Evolutionary conservation across 2,329 filamentous ascomycete species (phyloP).

Genomic region (Phialemoniopsis sp.): DNA sequence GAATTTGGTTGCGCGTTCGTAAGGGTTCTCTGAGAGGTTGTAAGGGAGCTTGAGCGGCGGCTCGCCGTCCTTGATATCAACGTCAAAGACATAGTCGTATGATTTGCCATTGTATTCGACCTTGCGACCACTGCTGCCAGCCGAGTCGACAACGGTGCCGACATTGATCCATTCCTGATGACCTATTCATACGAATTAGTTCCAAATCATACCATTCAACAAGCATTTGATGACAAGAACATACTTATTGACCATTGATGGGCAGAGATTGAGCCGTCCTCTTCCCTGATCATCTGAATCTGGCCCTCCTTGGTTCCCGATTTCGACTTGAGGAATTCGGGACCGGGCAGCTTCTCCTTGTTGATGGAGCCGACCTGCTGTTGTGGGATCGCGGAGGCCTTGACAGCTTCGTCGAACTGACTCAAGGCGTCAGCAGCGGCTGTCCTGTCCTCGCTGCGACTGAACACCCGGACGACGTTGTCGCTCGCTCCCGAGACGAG

Average conservation of each 20-base stretch:
- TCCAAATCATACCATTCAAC: neutral
- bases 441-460: conserved; percentile 61
- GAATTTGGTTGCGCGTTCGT: conserved; percentile 87
- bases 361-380: conserved; percentile 73
- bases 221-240: neutral
- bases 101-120: conserved; percentile 76
- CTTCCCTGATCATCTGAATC: conserved; percentile 83
- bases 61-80: conserved; percentile 92
- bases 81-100: conserved; percentile 95
- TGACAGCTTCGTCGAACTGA: conserved; percentile 78
- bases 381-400: conserved; percentile 79
- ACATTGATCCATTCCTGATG: conserved; percentile 78
- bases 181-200: conserved; percentile 21
- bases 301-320: conserved; percentile 95
- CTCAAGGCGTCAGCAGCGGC: conserved; percentile 66
- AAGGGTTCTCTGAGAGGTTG: conserved; percentile 88
- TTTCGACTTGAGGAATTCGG: conserved; percentile 78
- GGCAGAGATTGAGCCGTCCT: conserved; percentile 76
- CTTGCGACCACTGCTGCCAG: conserved; percentile 77
- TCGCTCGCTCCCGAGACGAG: conserved; percentile 94
- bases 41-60: conserved; percentile 91
- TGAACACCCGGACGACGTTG: conserved; percentile 80
- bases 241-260: conserved; percentile 74
- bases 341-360: conserved; percentile 86
- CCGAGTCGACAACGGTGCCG: conserved; percentile 90